Percentiles rank a stretch among this genome's conserved stretches.
Evolutionary conservation across 2,329 filamentous ascomycete species (phyloP).

Genomic region (Niveomyces coronatus): DNA sequence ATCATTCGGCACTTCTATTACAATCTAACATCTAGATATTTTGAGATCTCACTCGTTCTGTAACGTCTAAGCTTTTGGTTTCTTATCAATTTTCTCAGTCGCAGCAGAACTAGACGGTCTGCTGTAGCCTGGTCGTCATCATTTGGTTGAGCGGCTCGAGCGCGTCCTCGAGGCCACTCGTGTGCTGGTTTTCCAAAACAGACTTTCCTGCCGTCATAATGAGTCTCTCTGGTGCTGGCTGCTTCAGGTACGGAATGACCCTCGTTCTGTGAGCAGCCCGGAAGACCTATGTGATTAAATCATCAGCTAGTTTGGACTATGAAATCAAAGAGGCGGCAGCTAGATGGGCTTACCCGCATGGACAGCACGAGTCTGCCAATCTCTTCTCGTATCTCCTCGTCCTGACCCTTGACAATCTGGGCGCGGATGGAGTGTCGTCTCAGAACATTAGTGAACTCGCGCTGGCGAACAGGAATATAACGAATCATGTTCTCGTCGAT

Average conservation of each 20-base stretch:
- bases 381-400: conserved; percentile 15
- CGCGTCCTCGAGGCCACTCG: background rate
- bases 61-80: too few species aligned
- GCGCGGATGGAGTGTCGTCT: conserved; percentile 16
- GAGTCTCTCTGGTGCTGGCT: conserved; percentile 22
- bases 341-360: conserved; percentile 17
- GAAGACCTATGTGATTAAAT: conserved; percentile 15
- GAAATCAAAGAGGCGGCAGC: background rate
- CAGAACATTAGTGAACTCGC: conserved; percentile 15
- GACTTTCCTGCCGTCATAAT: conserved; percentile 27
- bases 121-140: conserved; percentile 1
- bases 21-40: too few species aligned
- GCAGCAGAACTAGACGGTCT: background rate
- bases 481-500: conserved; percentile 12
- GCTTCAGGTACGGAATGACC: conserved; percentile 18
- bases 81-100: too few species aligned
- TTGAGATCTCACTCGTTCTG: too few species aligned
- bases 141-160: background rate
- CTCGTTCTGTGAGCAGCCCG: conserved; percentile 21
- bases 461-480: conserved; percentile 19
- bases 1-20: too few species aligned
- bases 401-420: conserved; percentile 11
- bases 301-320: background rate
- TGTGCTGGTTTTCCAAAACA: conserved; percentile 8
- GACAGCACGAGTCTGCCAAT: conserved; percentile 20